A percentile compares a stretch with the other conserved stretches of the same genome.
Conservation (phyloP, 805 yeast species). For the Spencermartinsiella europaea region DNA sequence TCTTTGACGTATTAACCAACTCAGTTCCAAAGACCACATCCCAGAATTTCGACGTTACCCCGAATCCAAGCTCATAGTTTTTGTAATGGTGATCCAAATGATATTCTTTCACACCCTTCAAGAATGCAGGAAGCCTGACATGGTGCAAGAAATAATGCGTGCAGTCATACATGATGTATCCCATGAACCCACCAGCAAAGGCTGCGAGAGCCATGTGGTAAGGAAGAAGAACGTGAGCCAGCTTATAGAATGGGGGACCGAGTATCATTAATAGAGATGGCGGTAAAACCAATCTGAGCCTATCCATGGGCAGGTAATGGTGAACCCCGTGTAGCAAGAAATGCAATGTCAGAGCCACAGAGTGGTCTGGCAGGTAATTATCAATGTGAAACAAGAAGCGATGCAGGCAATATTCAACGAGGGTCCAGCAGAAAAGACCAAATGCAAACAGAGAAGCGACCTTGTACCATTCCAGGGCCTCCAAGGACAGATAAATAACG, state of each 20-base stretch:
- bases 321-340: constrained; percentile 94
- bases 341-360: constrained; percentile 70
- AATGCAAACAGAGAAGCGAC: constrained; percentile 58
- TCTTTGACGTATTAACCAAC: constrained; percentile 37
- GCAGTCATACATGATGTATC: constrained; percentile 85
- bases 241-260: constrained; percentile 72
- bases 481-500: constrained; percentile 56
- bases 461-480: constrained; percentile 39
- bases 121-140: constrained; percentile 65
- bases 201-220: constrained; percentile 83
- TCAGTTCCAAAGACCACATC: constrained; percentile 85
- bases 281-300: constrained; percentile 88
- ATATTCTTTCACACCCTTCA: constrained; percentile 77
- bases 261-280: constrained; percentile 75
- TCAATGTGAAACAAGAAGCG: constrained; percentile 93
- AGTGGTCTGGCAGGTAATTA: constrained; percentile 75
- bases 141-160: constrained; percentile 96
- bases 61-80: constrained; percentile 94
- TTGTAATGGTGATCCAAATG: constrained; percentile 98
- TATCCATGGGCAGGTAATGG: constrained; percentile 97
- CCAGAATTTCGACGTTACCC: constrained; percentile 94
- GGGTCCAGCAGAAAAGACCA: constrained; percentile 92
- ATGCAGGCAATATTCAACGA: constrained; percentile 82
- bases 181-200: constrained; percentile 93
- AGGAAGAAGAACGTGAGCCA: constrained; percentile 75